Evolutionary conservation across 257 asterid species (phyloP), one percentile per base, ranked within the genome.

Genomic region (Rhazya stricta): DNA sequence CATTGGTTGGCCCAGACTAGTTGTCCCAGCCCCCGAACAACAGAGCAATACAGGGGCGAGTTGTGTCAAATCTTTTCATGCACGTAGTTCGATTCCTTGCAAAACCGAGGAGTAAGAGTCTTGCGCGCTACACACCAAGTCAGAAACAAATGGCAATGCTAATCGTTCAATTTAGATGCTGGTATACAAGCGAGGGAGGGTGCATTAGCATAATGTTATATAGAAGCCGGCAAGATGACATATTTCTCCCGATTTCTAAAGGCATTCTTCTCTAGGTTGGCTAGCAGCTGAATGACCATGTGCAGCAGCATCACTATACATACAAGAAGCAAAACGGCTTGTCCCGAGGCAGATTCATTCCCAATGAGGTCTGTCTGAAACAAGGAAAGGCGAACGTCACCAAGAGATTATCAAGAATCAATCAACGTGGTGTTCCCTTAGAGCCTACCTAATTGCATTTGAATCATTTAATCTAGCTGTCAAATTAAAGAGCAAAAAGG

Each of bases 401-500:
- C 19, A 71, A 56, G 50, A 53, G 34, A 10, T 25, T 19, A 12
- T 51, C 12, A 1, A 65, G n/a, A 37, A 25, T 36, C 43, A 50
- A 45, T 46, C 51, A 23, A 50, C 19, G 48, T n/a, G 48, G n/a
- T 45, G 66, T 21, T 61, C 42, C 63, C 57, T 39, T 30, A 11
- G 34, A 36, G 13, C 21, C 15, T 36, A 62, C 50, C 71, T 21
- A 41, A 15, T 57, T 34, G 29, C 69, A 51, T 71, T 66, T 57
- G 60, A 39, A 75, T 53, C 34, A 45, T 53, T 37, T 37, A 71
- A 50, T 5, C 75, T 61, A 67, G 79, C 74, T 85, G 79, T 79
- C 79, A 73, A 41, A 56, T 56, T 41, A 70, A 27, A 34, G 46
- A 60, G 53, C 51, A 27, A n/a, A 34, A 60, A 74, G 53, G 63